Base-by-base conservation (phyloP, 257 asterid genomes). In the Gynochthodes officinalis region DNA sequence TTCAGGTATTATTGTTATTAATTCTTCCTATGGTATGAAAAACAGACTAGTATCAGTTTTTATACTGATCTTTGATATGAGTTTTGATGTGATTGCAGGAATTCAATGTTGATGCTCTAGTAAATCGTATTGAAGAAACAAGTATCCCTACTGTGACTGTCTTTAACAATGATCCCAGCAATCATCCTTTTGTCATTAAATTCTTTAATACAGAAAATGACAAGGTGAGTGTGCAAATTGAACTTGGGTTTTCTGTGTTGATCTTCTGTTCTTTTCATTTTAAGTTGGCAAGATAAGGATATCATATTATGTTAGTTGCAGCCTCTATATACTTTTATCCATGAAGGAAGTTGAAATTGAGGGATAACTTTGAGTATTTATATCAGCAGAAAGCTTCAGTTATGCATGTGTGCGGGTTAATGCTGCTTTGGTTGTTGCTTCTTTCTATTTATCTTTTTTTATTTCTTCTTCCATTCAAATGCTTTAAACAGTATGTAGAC, bases 161-260 rank as follows among this genome's bases (percentile, higher is more conserved):
- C 65, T 93, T 86, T 80, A 81, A 84, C 88, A 93, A 90, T 79
- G 98, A 93, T 67, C 93, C 92, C 15, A 86, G 79, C 79, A 82
- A 88, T 82, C 97, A 88, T 78, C 96, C 95, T 16, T 93, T 85
- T 75, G 92, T 93, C 44, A 72, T 82, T 43, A 93, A 93, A 73
- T 90, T 74, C 87, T 93, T 93, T 83, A 83, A 80, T 77, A 80
- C 82, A 77, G 83, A 83, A 76, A 78, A 76, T 76, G 84, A 80
- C 54, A 93, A 93, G 96, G 98, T 93, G 75, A 75, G 44, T 30
- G 15, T 50, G 37, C 75, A 46, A 28, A 23, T 46, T 12, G 12
- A 72, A 43, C 48, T 9, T 21, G 42, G n/a, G 37, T 39, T n/a
- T 25, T 18, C 58, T 73, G 4, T 52, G 61, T 69, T 69, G 25